Conservation (phyloP, 225 moss, liverwort and hornwort genomes). For the Marchantia polymorpha region DNA sequence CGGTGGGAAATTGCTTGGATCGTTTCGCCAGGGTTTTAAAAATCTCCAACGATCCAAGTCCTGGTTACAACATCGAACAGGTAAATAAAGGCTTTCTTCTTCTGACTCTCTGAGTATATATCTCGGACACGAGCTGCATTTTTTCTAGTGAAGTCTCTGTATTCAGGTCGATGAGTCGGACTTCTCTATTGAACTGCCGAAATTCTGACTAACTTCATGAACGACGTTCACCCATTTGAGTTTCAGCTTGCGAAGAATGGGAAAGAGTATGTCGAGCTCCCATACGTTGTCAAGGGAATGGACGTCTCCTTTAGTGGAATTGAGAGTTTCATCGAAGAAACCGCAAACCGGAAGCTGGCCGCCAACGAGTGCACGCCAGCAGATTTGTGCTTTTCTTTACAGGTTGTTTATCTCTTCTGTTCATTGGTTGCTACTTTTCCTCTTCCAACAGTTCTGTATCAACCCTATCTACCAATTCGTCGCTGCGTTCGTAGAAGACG, state of each 20-base stretch:
- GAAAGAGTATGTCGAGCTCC: conserved; percentile 67
- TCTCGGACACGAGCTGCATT: not conserved
- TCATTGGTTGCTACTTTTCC: not conserved
- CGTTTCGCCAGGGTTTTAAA: conserved; percentile 88
- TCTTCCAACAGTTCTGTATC: not conserved
- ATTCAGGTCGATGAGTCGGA: not conserved
- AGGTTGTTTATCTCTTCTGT: conserved; percentile 41
- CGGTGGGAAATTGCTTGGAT: conserved; percentile 92
- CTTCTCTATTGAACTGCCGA: not conserved
- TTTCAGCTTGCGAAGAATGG: conserved; percentile 83
- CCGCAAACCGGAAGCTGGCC: conserved; percentile 55
- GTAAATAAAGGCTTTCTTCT: conserved; percentile 21
- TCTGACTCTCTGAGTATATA: not conserved
- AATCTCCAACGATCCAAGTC: conserved; percentile 93
- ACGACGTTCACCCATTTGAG: not conserved
- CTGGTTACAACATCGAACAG: conserved; percentile 97
- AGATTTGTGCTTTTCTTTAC: conserved; percentile 92
- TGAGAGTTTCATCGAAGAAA: conserved; percentile 86
- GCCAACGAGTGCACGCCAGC: conserved; percentile 69
- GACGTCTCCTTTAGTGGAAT: conserved; percentile 92
- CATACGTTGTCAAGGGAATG: conserved; percentile 97
- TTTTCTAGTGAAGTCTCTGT: not conserved
- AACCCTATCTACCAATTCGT: not conserved
- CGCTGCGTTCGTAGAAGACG: not conserved
- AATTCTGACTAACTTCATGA: not conserved